Conservation (phyloP, 805 yeast species). For the Sugiyamaella valdiviana region DNA sequence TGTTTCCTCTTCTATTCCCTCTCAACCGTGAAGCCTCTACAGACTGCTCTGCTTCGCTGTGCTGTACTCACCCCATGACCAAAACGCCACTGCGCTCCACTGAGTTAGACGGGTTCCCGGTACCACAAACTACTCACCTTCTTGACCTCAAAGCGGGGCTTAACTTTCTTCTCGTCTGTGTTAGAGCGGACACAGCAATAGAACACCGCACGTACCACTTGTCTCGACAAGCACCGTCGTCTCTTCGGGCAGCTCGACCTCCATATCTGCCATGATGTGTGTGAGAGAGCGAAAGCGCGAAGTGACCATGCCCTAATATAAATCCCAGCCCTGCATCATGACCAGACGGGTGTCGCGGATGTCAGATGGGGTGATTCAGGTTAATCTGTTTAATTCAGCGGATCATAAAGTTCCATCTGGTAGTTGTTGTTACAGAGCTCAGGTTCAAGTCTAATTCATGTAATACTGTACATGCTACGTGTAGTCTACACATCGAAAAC, state of each 20-base stretch:
- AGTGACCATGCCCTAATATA: background rate
- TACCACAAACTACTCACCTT: constrained; percentile 37
- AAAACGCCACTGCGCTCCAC: constrained; percentile 99
- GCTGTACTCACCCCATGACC: constrained; percentile 85
- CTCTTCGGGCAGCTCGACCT: constrained; percentile 7
- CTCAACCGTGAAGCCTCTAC: too few relatives aligned
- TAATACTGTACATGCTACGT: background rate
- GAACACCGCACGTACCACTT: background rate
- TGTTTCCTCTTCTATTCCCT: too few relatives aligned
- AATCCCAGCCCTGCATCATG: too few relatives aligned
- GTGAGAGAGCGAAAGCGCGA: background rate
- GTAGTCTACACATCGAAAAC: constrained; percentile 48
- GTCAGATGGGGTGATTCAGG: constrained; percentile 3
- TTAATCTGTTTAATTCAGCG: background rate
- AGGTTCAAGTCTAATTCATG: background rate
- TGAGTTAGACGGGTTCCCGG: constrained; percentile 10
- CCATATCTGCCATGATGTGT: constrained; percentile 15
- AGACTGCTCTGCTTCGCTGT: too few relatives aligned
- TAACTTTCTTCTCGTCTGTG: constrained; percentile 25
- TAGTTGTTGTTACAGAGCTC: background rate
- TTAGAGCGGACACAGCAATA: background rate
- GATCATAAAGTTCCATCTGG: too few relatives aligned
- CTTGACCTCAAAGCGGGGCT: constrained; percentile 83
- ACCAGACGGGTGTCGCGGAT: too few relatives aligned
- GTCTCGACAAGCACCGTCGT: background rate